Percentiles rank a stretch among this genome's conserved stretches.
Evolutionary conservation across 352 stramenopile species (phyloP).

Genomic region (Phytopythium ostracodes): DNA sequence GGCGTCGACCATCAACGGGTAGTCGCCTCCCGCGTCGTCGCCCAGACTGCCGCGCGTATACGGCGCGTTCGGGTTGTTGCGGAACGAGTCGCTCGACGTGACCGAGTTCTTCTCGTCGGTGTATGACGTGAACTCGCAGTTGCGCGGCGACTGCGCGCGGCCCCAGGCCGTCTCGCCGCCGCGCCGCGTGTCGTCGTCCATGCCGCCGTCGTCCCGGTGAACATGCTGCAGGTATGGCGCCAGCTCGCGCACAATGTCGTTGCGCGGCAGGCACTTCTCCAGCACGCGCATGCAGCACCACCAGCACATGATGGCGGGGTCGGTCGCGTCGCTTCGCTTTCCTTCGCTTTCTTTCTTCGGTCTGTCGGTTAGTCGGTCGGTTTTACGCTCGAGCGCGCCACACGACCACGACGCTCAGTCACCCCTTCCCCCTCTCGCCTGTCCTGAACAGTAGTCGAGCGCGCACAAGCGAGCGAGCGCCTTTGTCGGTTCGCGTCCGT

Average conservation of each 20-base stretch:
- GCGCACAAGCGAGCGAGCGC: too few relatives aligned
- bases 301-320: conserved; percentile 52
- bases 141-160: conserved; percentile 36
- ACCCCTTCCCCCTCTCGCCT: too few relatives aligned
- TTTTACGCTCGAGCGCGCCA: too few relatives aligned
- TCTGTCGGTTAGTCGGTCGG: neutral
- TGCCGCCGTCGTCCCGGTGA: conserved; percentile 54
- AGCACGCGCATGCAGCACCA: conserved; percentile 88
- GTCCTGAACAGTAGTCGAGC: too few relatives aligned
- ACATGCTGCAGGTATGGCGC: conserved; percentile 85
- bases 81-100: conserved; percentile 59
- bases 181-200: conserved; percentile 50
- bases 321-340: neutral
- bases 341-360: too few relatives aligned
- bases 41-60: conserved; percentile 4
- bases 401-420: too few relatives aligned
- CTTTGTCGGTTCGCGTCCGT: neutral
- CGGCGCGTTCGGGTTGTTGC: conserved; percentile 38
- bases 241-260: conserved; percentile 85
- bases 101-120: conserved; percentile 54
- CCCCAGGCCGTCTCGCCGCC: conserved; percentile 35
- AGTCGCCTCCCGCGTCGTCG: conserved; percentile 1
- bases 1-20: conserved; percentile 19
- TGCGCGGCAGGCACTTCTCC: conserved; percentile 81
- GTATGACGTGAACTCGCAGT: conserved; percentile 41